Evolutionary conservation across 768 basidiomycete genomes (phyloP).

Genomic region (Rhizopogon vesiculosus): DNA sequence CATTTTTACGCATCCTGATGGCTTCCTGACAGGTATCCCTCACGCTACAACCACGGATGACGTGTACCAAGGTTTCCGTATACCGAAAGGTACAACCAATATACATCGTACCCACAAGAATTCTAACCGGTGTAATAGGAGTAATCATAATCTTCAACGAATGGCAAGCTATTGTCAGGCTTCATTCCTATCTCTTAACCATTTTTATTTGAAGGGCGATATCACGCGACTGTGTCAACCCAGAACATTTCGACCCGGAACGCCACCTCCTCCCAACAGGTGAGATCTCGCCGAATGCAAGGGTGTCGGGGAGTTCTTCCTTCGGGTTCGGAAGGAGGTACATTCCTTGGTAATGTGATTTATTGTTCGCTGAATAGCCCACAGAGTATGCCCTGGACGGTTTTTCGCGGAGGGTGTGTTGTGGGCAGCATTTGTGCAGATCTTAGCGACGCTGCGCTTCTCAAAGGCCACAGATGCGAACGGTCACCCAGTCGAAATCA

Average conservation of each 20-base stretch:
- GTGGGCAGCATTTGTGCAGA: neutral
- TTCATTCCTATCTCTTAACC: neutral
- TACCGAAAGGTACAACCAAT: neutral
- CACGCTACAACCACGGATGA: neutral
- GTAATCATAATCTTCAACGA: neutral
- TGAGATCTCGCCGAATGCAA: neutral
- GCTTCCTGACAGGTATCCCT: neutral
- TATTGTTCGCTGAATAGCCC: neutral
- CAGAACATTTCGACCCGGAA: neutral
- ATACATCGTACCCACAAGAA: neutral
- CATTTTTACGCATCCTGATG: neutral
- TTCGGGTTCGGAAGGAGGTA: neutral
- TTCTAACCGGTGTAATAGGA: neutral
- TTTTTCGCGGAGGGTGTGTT: neutral
- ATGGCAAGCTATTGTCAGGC: neutral
- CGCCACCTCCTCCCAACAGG: neutral
- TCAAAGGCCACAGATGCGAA: neutral
- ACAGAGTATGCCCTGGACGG: neutral
- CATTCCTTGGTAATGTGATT: neutral
- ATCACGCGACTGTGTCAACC: neutral
- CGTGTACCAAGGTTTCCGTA: neutral
- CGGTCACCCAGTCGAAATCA: neutral
- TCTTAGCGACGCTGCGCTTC: neutral
- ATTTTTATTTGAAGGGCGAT: neutral
- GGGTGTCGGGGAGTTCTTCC: neutral